A percentile compares a stretch with the other conserved stretches of the same genome.
Conservation (phyloP, 2,329 filamentous ascomycete genomes). For the Neopestalotiopsis sp. region DNA sequence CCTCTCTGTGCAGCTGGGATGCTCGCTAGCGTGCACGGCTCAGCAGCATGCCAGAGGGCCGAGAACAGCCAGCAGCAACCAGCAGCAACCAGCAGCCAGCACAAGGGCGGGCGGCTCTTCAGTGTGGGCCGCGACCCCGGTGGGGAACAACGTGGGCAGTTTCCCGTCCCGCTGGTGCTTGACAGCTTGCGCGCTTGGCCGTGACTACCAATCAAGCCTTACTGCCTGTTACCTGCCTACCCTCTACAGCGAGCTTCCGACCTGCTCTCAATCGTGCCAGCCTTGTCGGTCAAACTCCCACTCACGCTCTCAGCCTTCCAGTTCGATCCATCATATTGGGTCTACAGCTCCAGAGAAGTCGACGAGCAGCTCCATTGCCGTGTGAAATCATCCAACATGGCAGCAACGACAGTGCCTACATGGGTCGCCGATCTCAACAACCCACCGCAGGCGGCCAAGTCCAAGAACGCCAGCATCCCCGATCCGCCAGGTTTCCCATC, state of each 20-base stretch:
- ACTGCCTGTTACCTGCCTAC: not conserved
- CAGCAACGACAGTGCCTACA: constrained; percentile 61
- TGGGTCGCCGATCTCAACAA: constrained; percentile 86
- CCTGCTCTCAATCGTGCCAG: not conserved
- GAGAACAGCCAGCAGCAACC: not conserved
- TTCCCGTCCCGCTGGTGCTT: constrained; percentile 3
- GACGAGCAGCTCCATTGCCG: not conserved
- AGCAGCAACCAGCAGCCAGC: not conserved
- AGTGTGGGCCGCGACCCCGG: not conserved
- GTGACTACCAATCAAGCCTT: not conserved
- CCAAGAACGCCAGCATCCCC: constrained; percentile 71
- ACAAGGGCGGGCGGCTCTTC: not conserved
- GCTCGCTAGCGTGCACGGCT: constrained; percentile 12
- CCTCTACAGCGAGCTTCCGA: not conserved
- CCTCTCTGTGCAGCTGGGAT: not conserved
- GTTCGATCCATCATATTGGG: not conserved
- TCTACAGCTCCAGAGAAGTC: not conserved
- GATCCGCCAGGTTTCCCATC: constrained; percentile 86
- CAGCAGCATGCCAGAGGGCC: constrained; percentile 7
- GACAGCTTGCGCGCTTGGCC: constrained; percentile 1
- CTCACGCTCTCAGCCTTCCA: not conserved
- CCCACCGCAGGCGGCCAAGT: constrained; percentile 64
- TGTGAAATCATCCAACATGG: constrained; percentile 29
- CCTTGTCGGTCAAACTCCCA: not conserved
- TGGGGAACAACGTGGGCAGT: constrained; percentile 9